Conservation (phyloP, 305 asterid species). For the Rubia tinctorum region DNA sequence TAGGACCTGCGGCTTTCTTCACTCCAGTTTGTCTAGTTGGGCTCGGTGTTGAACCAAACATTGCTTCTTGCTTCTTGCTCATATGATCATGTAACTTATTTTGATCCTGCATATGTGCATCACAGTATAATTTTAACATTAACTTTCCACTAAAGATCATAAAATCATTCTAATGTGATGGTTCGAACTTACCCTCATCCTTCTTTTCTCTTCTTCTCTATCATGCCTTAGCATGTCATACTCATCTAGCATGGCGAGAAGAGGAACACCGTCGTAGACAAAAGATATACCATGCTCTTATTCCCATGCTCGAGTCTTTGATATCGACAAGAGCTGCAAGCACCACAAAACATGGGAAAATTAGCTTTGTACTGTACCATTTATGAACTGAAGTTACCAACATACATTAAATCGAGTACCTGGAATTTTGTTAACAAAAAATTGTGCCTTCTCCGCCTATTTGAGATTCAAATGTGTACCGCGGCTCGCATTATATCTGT, state of each 20-base stretch:
- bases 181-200: slow-evolving; percentile 64
- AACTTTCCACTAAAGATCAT: background rate
- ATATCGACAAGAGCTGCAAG: slow-evolving; percentile 88
- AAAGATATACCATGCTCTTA: slow-evolving; percentile 76
- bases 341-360: background rate
- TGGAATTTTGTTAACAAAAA: slow-evolving; percentile 88
- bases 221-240: slow-evolving; percentile 95
- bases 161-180: background rate
- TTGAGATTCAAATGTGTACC: slow-evolving; percentile 98
- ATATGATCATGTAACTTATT: slow-evolving; percentile 83
- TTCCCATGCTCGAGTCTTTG: slow-evolving; percentile 95
- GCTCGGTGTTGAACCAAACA: slow-evolving; percentile 78
- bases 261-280: slow-evolving; percentile 92
- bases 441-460: slow-evolving; percentile 96
- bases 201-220: slow-evolving; percentile 96
- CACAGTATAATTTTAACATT: background rate
- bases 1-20: slow-evolving; percentile 72
- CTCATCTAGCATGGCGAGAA: slow-evolving; percentile 98
- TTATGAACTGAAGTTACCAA: background rate
- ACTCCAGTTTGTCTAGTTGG: slow-evolving; percentile 73
- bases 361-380: background rate
- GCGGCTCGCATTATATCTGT: slow-evolving; percentile 94
- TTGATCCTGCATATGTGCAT: slow-evolving; percentile 59
- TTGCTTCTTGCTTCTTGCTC: slow-evolving; percentile 70
- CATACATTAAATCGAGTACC: slow-evolving; percentile 42